Conservation (phyloP, 108 stramenopile genomes). For the Bacterosira constricta region DNA sequence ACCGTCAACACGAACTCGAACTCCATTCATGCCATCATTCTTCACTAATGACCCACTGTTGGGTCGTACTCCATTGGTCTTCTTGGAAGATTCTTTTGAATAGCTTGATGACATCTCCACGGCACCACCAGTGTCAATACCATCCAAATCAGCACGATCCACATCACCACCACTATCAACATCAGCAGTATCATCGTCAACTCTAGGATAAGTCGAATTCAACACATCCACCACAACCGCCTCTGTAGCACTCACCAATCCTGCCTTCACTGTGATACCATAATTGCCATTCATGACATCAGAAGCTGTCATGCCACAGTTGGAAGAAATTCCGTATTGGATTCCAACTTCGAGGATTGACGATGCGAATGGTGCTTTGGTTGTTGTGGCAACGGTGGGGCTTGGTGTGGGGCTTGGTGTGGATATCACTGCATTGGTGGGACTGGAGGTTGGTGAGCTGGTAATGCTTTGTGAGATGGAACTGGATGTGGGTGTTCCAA, state of each 20-base stretch:
- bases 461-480: too few relatives aligned
- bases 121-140: background rate
- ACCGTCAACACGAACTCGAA: background rate
- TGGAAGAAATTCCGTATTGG: conserved; percentile 25
- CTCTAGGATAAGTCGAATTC: conserved; percentile 36
- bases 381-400: background rate
- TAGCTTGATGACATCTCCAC: background rate
- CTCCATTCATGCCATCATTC: too few relatives aligned
- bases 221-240: conserved; percentile 24
- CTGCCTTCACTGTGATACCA: conserved; percentile 32
- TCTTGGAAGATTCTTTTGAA: too few relatives aligned
- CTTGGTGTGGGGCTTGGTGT: background rate
- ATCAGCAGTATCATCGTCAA: background rate
- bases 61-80: too few relatives aligned
- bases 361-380: background rate
- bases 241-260: conserved; percentile 28
- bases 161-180: background rate
- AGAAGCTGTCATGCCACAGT: conserved; percentile 38
- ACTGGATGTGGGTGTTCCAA: too few relatives aligned
- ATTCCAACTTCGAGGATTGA: background rate
- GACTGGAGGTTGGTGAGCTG: too few relatives aligned
- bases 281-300: conserved; percentile 33
- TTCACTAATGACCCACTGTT: too few relatives aligned
- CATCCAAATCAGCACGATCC: background rate
- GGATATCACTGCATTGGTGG: too few relatives aligned